Conservation (phyloP, 192 early-diverging fungal species). For the Coemansia biformis region DNA sequence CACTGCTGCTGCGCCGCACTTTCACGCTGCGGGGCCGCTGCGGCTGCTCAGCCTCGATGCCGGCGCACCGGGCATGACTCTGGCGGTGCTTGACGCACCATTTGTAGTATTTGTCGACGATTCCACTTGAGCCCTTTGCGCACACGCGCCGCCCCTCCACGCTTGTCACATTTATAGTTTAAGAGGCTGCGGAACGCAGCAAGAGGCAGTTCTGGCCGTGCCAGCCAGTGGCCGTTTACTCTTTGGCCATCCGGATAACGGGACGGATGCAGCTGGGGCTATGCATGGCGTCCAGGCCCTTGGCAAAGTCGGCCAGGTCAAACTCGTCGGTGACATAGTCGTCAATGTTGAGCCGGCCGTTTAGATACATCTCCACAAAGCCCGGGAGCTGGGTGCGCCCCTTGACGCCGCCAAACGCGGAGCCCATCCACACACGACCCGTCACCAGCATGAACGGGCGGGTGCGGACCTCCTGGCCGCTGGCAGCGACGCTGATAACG, state of each 20-base stretch:
- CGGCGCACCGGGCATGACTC: constrained; percentile 15
- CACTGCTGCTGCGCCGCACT: constrained; percentile 38
- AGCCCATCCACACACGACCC: constrained; percentile 92
- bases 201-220: too few species aligned
- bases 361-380: constrained; percentile 81
- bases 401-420: constrained; percentile 96
- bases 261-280: constrained; percentile 57
- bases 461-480: constrained; percentile 88
- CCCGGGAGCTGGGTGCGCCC: constrained; percentile 84
- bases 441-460: constrained; percentile 97
- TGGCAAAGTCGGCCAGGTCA: constrained; percentile 79
- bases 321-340: constrained; percentile 84
- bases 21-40: constrained; percentile 24
- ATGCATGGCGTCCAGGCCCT: constrained; percentile 91
- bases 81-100: constrained; percentile 31
- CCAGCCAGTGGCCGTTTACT: too few species aligned
- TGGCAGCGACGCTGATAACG: constrained; percentile 88
- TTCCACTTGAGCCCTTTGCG: too few species aligned
- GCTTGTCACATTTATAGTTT: too few species aligned
- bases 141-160: too few species aligned
- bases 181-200: too few species aligned
- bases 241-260: constrained; percentile 34
- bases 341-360: constrained; percentile 84
- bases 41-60: constrained; percentile 25
- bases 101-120: constrained; percentile 42